Evolutionary conservation across 2,329 filamentous ascomycete genomes (phyloP).

Genomic region (Cordyceps fumosorosea): DNA sequence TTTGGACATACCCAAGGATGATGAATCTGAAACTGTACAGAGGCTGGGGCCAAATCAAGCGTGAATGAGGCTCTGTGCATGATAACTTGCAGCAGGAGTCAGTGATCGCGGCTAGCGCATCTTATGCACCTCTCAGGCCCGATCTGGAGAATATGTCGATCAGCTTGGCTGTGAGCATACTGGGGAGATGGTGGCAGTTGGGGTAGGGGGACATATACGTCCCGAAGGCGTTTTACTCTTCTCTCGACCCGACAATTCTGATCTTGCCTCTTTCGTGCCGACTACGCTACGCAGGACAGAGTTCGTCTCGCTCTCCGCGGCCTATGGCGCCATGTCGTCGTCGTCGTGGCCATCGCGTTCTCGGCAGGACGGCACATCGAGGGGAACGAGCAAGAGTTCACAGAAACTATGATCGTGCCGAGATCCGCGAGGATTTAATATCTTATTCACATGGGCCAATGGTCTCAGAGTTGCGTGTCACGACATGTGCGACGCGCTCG

Average conservation of each 20-base stretch:
- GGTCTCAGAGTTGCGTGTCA: background rate
- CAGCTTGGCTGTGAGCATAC: background rate
- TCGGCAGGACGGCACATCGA: background rate
- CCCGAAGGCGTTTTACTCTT: background rate
- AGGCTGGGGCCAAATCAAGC: background rate
- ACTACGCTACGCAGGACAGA: background rate
- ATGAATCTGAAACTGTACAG: background rate
- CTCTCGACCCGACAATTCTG: background rate
- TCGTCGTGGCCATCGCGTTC: background rate
- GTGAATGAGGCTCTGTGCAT: background rate
- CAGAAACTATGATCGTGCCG: background rate
- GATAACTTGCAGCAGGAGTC: background rate
- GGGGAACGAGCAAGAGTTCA: background rate
- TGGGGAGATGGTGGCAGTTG: background rate
- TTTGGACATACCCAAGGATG: background rate
- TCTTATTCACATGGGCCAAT: background rate
- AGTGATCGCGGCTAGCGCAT: background rate
- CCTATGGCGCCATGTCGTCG: background rate
- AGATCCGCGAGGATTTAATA: background rate
- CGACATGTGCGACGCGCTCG: background rate
- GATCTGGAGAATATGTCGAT: background rate
- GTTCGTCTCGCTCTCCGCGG: background rate
- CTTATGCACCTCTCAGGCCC: background rate
- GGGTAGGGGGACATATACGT: background rate
- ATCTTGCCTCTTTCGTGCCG: background rate